A percentile compares a stretch with the other conserved stretches of the same genome.
These are phyloP conservation scores for Adansonia rubrostipa DNA, from an alignment of 441 rosid genomes.

Conservation along the genomic window DNA sequence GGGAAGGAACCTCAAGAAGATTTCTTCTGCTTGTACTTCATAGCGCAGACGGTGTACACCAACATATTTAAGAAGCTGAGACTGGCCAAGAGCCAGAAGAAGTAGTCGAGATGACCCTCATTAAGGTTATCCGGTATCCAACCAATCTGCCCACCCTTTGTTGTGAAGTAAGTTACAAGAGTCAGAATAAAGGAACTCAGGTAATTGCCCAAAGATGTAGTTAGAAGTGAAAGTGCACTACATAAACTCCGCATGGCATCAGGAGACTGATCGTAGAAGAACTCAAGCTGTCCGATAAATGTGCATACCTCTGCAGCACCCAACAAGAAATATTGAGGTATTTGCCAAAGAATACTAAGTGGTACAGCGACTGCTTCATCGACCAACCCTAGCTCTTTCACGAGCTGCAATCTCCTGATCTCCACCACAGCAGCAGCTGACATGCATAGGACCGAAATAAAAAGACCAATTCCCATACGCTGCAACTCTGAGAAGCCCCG, in stretches of 20 bases:
- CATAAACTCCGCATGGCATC: slow-evolving; percentile 92
- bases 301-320: slow-evolving; percentile 82
- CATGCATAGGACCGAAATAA: slow-evolving; percentile 70
- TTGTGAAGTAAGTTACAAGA: slow-evolving; percentile 68
- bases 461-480: slow-evolving; percentile 85
- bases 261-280: slow-evolving; percentile 89
- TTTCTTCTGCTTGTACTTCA: slow-evolving; percentile 71
- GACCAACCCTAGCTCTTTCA: slow-evolving; percentile 66
- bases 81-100: slow-evolving; percentile 88
- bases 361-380: slow-evolving; percentile 60
- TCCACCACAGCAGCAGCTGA: slow-evolving; percentile 81
- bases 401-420: slow-evolving; percentile 62
- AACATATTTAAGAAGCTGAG: slow-evolving; percentile 67
- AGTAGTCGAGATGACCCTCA: slow-evolving; percentile 82
- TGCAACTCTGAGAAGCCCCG: slow-evolving; percentile 87
- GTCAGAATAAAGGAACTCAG: slow-evolving; percentile 80
- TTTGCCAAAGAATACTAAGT: slow-evolving; percentile 79
- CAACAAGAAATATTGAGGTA: slow-evolving; percentile 72
- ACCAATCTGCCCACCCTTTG: slow-evolving; percentile 57
- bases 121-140: slow-evolving; percentile 90
- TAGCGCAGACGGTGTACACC: slow-evolving; percentile 60
- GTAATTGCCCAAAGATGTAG: slow-evolving; percentile 74
- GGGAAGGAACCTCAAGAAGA: slow-evolving; percentile 33
- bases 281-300: slow-evolving; percentile 77
- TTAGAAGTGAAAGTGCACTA: slow-evolving; percentile 70